These are phyloP conservation scores for Asparagopsis taxiformis DNA, from an alignment of 31 red algal species.

Conservation along the genomic window DNA sequence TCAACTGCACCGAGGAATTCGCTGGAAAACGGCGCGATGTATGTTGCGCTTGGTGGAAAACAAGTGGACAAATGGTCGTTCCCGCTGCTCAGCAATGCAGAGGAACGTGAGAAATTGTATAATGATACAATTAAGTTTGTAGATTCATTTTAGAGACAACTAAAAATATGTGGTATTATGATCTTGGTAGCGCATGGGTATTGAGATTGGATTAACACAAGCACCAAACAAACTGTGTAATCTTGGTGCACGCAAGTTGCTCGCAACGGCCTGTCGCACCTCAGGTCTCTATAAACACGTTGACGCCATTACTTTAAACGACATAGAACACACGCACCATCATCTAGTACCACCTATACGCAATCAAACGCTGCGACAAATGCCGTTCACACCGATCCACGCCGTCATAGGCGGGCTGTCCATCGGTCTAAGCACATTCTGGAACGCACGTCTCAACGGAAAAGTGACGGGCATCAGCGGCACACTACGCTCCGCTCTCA, in stretches of 20 bases:
- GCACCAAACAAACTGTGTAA: no score
- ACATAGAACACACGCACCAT: no score
- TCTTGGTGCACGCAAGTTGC: no score
- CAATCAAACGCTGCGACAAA: no score
- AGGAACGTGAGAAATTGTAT: slow-evolving; percentile 39
- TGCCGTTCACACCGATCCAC: background rate
- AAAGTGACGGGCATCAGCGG: slow-evolving; percentile 7
- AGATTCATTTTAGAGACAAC: no score
- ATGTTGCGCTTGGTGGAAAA: slow-evolving; percentile 19
- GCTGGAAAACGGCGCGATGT: slow-evolving; percentile 46
- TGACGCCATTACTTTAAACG: no score
- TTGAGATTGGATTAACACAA: no score
- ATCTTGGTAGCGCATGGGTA: no score
- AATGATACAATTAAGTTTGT: slow-evolving; percentile 37
- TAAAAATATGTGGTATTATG: no score
- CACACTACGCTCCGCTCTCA: background rate
- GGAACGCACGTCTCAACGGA: slow-evolving; percentile 6
- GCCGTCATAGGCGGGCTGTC: slow-evolving; percentile 6
- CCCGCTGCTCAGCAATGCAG: slow-evolving; percentile 27
- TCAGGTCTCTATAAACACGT: no score
- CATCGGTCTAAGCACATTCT: background rate
- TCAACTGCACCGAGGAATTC: background rate
- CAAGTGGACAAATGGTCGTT: background rate
- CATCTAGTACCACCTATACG: no score
- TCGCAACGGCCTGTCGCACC: no score